A percentile compares a stretch with the other conserved stretches of the same genome.
These are phyloP conservation scores for Exophiala calicioides DNA, from an alignment of 2,329 filamentous ascomycete species.

Conservation along the genomic window DNA sequence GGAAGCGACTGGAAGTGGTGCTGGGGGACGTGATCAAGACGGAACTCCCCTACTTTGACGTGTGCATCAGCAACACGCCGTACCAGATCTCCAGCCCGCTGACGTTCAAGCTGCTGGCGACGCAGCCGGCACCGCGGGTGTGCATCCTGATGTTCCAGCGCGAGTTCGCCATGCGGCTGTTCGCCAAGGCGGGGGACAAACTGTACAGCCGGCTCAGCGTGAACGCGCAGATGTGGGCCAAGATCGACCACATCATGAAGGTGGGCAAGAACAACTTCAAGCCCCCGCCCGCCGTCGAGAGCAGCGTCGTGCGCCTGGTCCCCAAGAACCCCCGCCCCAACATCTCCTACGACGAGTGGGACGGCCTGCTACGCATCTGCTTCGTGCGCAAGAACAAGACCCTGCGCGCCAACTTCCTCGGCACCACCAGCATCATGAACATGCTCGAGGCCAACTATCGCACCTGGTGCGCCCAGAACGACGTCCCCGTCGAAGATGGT, in stretches of 20 bases:
- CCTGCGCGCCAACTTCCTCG: slow-evolving; percentile 76
- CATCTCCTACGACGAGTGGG: slow-evolving; percentile 93
- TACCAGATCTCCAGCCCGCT: slow-evolving; percentile 86
- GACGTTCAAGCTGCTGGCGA: slow-evolving; percentile 83
- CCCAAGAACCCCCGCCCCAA: slow-evolving; percentile 83
- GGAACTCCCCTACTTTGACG: slow-evolving; percentile 74
- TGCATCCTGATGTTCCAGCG: slow-evolving; percentile 96
- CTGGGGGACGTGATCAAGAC: slow-evolving; percentile 94
- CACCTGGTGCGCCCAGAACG: slow-evolving; percentile 85
- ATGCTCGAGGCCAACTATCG: slow-evolving; percentile 88
- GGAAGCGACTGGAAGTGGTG: slow-evolving; percentile 81
- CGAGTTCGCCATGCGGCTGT: slow-evolving; percentile 87
- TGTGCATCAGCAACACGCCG: slow-evolving; percentile 78
- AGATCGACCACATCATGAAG: slow-evolving; percentile 75
- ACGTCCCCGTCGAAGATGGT: slow-evolving; percentile 73
- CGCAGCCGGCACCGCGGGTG: slow-evolving; percentile 76
- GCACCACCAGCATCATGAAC: slow-evolving; percentile 75
- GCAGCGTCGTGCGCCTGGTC: slow-evolving; percentile 83
- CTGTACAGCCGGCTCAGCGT: slow-evolving; percentile 89
- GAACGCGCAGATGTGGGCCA: slow-evolving; percentile 90
- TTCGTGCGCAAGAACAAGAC: slow-evolving; percentile 93
- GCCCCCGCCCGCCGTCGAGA: slow-evolving; percentile 89
- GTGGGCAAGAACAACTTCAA: slow-evolving; percentile 97
- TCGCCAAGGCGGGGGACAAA: slow-evolving; percentile 82
- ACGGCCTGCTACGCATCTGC: slow-evolving; percentile 78